phyloP scores from a whole-genome alignment of 2,329 filamentous ascomycete species.

The Sporothrix curviconia region DNA sequence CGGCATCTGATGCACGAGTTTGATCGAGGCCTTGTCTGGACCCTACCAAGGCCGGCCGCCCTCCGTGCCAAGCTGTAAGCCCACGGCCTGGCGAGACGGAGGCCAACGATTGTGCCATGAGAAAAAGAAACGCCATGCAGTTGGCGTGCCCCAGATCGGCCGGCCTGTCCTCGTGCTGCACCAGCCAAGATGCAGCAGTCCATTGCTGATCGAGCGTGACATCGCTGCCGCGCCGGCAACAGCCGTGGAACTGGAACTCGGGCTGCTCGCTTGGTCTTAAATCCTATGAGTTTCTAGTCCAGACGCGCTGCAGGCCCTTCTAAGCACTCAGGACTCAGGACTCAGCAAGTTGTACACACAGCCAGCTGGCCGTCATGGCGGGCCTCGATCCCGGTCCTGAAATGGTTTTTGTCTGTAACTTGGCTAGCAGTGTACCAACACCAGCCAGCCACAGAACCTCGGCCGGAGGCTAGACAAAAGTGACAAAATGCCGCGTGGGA shows the following conservation, averaged over 20 bases:
- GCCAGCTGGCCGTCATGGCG: slow-evolving; percentile 2
- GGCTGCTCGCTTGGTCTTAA: too few relatives aligned
- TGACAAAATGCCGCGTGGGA: neutral
- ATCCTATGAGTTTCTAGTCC: too few relatives aligned
- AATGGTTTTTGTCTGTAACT: neutral
- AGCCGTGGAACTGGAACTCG: neutral
- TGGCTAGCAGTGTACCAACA: neutral
- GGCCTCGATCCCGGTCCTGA: too few relatives aligned
- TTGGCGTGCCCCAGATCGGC: neutral
- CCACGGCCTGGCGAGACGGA: too few relatives aligned
- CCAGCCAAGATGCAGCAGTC: neutral
- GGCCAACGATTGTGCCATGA: too few relatives aligned
- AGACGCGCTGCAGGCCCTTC: too few relatives aligned
- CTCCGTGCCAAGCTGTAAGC: too few relatives aligned
- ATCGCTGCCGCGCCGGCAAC: neutral
- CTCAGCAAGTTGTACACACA: too few relatives aligned
- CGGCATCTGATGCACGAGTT: neutral
- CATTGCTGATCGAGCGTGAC: slow-evolving; percentile 4
- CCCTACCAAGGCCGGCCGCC: too few relatives aligned
- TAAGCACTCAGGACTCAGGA: too few relatives aligned
- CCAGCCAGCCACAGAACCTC: too few relatives aligned
- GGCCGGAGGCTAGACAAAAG: neutral
- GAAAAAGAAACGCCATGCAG: too few relatives aligned
- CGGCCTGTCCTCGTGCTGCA: neutral
- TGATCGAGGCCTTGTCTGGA: neutral